Evolutionary conservation across 306 rosid species (phyloP), one percentile per base, ranked within the genome.

Genomic region (Astragalus glycyphyllos): DNA sequence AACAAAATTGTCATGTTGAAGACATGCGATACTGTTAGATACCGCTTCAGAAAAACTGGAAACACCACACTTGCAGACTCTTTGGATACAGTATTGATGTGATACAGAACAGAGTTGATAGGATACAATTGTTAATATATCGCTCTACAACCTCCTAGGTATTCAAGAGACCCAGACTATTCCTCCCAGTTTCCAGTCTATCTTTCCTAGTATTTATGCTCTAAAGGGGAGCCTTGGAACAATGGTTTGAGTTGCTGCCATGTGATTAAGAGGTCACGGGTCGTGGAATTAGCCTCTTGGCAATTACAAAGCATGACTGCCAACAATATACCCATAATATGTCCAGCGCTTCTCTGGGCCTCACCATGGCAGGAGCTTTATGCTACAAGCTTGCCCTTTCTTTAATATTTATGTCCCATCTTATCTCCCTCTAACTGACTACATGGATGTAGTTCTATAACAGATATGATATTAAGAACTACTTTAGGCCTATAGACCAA

Each of bases 101-200:
- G 49, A 72, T 35, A 47, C 59, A 51, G 44, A 16, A 58, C 65
- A 62, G 45, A 46, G 8, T 16, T 14, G 17, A 58, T 71, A 71
- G 8, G 64, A 42, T 42, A 56, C 45, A 47, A 34, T 32, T 73
- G 35, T 62, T 17, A n/a, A n/a, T n/a, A 62, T 8, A 34, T 46
- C 66, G 5, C 32, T 50, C 53, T 60, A 40, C 23, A 45, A 29
- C 70, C 29, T 13, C 57, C 16, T 13, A 31, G 10, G 35, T 65
- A 65, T 29, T 44, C 11, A 8, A 13, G 40, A 64, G 57, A 48
- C 29, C 56, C 23, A 2, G 23, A 20, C 23, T 20, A 20, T 17
- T 38, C 7, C 32, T 61, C 17, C 34, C 68, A 20, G 23, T 20
- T 20, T 20, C 23, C 23, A 20, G 1, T 20, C 23, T 20, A 20